Base-by-base conservation (phyloP, 306 rosid genomes). In the Luffa acutangula region DNA sequence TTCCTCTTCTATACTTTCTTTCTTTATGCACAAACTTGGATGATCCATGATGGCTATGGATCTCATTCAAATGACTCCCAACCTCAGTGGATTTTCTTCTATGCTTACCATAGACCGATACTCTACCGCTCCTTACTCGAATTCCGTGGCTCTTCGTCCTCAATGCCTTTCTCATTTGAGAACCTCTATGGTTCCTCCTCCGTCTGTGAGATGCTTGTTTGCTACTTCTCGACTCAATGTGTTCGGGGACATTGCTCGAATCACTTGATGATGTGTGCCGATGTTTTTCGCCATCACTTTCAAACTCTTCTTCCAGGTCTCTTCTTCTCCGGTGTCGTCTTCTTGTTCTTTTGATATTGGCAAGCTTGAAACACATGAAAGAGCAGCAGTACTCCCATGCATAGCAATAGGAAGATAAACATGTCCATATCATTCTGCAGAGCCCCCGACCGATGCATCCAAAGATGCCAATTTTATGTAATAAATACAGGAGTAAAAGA, bases 401-500 rank as follows among this genome's bases (percentile, higher is more conserved):
- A 82, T 83, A 81, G 72, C 83, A 79, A 54, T 88, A 88, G 48
- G 85, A 87, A 81, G 88, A 74, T 62, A 83, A 56, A 65, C 91
- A 91, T 64, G 81, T 60, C 84, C 92, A 89, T 49, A 78, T 60
- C 45, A 81, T 82, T 75, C 83, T 82, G 89, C 89, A 89, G 51
- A 89, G 41, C 64, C 85, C 67, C 58, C 84, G 72, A 51, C 88
- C 66, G 15, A 89, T 33, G 53, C 93, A 89, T 58, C 82, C 81
- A 70, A 78, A 87, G 51, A 89, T 80, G 57, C 92, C 92, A 77
- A 89, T 54, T 85, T 89, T 88, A 66, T 85, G 53, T 64, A 85
- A 64, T 49, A 91, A 75, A 75, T 87, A 91, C 0, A 91, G 48
- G 87, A 89, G 83, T 62, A 87, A 66, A 63, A 87, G 73, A 84